These are phyloP conservation scores for Cryphonectria radicalis DNA, from an alignment of 2,329 filamentous ascomycete genomes.

Conservation along the genomic window DNA sequence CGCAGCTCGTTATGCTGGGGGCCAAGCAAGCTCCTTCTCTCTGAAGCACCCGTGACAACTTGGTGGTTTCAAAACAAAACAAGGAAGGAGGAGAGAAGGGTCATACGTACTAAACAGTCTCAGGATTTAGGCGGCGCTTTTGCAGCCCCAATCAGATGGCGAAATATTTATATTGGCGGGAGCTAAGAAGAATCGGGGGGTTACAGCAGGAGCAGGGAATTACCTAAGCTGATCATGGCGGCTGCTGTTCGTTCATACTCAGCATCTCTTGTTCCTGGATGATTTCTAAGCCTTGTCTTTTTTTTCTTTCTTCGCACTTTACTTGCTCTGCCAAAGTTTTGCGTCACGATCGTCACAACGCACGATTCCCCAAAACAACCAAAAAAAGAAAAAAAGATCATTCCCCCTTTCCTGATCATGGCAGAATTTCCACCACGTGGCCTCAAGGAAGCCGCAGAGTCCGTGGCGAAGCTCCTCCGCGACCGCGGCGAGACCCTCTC, in stretches of 20 bases:
- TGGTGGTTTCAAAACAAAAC: background rate
- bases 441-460: constrained; percentile 38
- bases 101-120: background rate
- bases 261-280: background rate
- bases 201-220: background rate
- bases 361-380: background rate
- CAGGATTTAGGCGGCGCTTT: background rate
- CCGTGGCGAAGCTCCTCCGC: constrained; percentile 58
- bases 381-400: no score
- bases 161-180: background rate
- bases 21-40: background rate
- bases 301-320: background rate
- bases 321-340: background rate
- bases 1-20: background rate
- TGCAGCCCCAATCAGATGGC: background rate
- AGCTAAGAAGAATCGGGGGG: constrained; percentile 11
- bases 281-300: background rate
- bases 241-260: background rate
- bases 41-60: background rate
- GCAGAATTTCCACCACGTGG: constrained; percentile 26
- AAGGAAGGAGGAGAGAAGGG: background rate
- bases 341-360: background rate
- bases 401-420: background rate
- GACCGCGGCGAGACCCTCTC: constrained; percentile 60
- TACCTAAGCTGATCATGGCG: constrained; percentile 1